Conservation (phyloP, 768 basidiomycete genomes). For the Collybiopsis luxurians region DNA sequence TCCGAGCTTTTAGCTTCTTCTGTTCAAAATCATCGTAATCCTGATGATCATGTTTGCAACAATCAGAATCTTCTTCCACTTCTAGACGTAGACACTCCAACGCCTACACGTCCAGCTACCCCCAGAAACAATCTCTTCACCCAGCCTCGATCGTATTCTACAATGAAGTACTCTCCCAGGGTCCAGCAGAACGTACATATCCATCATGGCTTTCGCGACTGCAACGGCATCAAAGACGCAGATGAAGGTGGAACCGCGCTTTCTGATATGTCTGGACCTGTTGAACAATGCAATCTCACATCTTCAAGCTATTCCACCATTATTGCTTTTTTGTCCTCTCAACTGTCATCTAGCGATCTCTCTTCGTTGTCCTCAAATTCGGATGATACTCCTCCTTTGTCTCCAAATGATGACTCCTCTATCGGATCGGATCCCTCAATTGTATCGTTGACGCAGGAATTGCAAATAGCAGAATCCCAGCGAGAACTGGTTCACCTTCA, state of each 20-base stretch:
- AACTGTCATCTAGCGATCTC: background rate
- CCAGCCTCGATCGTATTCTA: background rate
- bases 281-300: background rate
- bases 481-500: background rate
- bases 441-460: conserved; percentile 39
- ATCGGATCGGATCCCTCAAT: background rate
- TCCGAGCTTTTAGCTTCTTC: too few relatives aligned
- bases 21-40: background rate
- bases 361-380: background rate
- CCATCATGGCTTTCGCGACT: background rate
- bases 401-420: conserved; percentile 5
- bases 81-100: background rate
- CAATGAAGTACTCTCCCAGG: background rate
- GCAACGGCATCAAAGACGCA: too few relatives aligned
- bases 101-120: background rate
- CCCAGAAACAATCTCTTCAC: background rate
- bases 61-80: background rate
- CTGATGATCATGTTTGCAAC: background rate
- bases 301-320: too few relatives aligned
- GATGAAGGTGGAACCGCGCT: too few relatives aligned
- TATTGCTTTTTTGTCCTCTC: background rate
- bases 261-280: background rate
- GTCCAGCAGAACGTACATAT: background rate
- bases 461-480: background rate
- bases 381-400: conserved; percentile 9